These are phyloP conservation scores for Hanseniaspora gamundiae DNA, from an alignment of 1,139 yeast genomes.

Conservation along the genomic window DNA sequence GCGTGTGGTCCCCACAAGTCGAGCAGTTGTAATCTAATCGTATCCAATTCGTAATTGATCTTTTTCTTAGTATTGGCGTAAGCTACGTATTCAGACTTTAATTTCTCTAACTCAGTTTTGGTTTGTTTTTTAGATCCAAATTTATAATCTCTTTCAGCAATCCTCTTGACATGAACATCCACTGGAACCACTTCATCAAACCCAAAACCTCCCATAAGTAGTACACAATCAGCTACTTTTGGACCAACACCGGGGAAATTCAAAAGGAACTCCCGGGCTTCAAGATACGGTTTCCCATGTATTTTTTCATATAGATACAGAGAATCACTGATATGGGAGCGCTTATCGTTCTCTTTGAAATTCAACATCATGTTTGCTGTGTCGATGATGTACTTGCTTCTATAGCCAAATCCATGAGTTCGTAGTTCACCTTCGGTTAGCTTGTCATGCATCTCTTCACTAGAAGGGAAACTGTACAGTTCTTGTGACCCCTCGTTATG, in stretches of 20 bases:
- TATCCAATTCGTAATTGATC: constrained; percentile 41
- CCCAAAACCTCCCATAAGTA: constrained; percentile 73
- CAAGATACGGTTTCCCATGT: constrained; percentile 36
- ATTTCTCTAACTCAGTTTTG: neutral
- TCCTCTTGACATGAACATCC: constrained; percentile 93
- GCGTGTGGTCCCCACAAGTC: constrained; percentile 81
- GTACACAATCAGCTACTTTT: constrained; percentile 92
- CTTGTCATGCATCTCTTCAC: constrained; percentile 33
- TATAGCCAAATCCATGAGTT: constrained; percentile 64
- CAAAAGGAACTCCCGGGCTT: constrained; percentile 52
- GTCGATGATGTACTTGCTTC: constrained; percentile 76
- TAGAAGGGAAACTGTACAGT: constrained; percentile 58
- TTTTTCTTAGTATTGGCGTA: constrained; percentile 31
- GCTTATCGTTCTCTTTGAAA: constrained; percentile 11
- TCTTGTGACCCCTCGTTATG: constrained; percentile 27
- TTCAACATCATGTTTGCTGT: constrained; percentile 44
- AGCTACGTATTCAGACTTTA: neutral
- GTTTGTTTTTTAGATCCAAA: constrained; percentile 1
- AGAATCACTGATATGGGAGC: constrained; percentile 9
- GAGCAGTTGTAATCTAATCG: constrained; percentile 47
- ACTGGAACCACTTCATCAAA: constrained; percentile 87
- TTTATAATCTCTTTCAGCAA: constrained; percentile 61
- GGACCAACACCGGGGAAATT: constrained; percentile 89
- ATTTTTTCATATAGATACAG: constrained; percentile 20
- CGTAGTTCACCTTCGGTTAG: constrained; percentile 35